Evolutionary conservation across 2,329 filamentous ascomycete genomes (phyloP), one percentile per base, ranked within the genome.

Genomic region (Aspergillus pseudoviridinutans): DNA sequence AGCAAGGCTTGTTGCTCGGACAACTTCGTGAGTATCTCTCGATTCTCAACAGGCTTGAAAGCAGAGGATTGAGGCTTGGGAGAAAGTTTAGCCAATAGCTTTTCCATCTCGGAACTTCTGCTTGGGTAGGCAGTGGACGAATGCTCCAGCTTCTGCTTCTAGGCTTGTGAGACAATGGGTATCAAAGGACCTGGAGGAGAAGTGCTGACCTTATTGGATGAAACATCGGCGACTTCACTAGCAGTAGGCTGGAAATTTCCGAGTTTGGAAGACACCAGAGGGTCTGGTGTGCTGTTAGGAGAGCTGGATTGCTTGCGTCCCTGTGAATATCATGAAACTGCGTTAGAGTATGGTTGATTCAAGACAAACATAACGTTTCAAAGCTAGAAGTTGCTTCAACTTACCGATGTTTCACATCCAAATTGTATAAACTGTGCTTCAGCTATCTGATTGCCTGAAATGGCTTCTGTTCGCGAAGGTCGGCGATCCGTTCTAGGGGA

Each of bases 1-100:
- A 87, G 74, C n/a, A 80, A 71, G 47, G 78, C 78, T 67, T 88
- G 84, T 67, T 91, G 88, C 71, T 92, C 87, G n/a, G 85, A 84
- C 50, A 93, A 80, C 69, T 87, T 89, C 56, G 87, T 84, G 62
- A 92, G 78, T 53, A 92, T 64, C 12, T 68, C 68, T 49, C 68
- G 58, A 29, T 66, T 64, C 12, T 57, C 54, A 27, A 58, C 51
- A 38, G 59, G 29, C 42, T 64, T 62, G 38, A 29, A 50, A 35
- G 52, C 54, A 47, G 62, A 58, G 17, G 58, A 49, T 27, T 66
- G 64, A 35, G 72, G 65, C 59, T 74, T 74, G 32, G 76, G 72
- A 22, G 75, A 72, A 42, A 78, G 66, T 42, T 73, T 77, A 35
- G 74, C 71, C 28, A 78, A 68, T 49, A 79, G 83, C 58, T 87